Evolutionary conservation across 768 basidiomycete genomes (phyloP).

Genomic region (Sistotremastrum niveocremeum): DNA sequence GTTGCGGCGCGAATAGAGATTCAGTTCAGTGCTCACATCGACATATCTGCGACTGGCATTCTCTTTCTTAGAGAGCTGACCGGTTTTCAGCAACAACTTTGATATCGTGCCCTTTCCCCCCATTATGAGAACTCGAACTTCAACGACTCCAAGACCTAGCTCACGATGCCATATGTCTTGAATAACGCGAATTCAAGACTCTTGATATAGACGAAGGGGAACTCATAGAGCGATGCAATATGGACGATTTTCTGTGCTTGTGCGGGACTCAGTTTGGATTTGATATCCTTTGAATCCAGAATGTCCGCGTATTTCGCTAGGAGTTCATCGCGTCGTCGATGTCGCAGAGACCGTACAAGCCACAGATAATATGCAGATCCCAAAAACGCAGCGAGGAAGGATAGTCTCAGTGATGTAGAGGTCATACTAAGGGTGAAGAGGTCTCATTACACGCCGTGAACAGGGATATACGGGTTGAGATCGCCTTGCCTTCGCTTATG

Average conservation of each 20-base stretch:
- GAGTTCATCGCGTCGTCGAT: slow-evolving; percentile 28
- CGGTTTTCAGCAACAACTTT: slow-evolving; percentile 26
- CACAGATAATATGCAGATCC: slow-evolving; percentile 6
- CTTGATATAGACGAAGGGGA: slow-evolving; percentile 29
- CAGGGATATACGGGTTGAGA: too few relatives aligned
- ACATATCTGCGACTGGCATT: slow-evolving; percentile 30
- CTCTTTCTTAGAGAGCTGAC: slow-evolving; percentile 23
- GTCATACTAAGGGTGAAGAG: too few relatives aligned
- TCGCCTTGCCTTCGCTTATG: too few relatives aligned
- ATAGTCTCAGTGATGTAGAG: too few relatives aligned
- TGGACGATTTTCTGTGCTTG: slow-evolving; percentile 32
- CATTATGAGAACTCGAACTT: not conserved
- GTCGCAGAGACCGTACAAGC: slow-evolving; percentile 26
- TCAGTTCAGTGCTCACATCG: slow-evolving; percentile 25
- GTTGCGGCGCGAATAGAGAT: not conserved
- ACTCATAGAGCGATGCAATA: slow-evolving; percentile 26
- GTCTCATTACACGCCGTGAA: too few relatives aligned
- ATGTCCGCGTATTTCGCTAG: slow-evolving; percentile 27
- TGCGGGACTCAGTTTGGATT: slow-evolving; percentile 23
- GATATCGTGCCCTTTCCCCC: slow-evolving; percentile 23
- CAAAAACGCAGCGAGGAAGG: too few relatives aligned
- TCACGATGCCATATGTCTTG: slow-evolving; percentile 37
- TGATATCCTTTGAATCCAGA: slow-evolving; percentile 10
- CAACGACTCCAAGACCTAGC: slow-evolving; percentile 7
- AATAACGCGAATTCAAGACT: slow-evolving; percentile 35